Base-by-base conservation (phyloP, 78 protist species). In the Acrasis kona region DNA sequence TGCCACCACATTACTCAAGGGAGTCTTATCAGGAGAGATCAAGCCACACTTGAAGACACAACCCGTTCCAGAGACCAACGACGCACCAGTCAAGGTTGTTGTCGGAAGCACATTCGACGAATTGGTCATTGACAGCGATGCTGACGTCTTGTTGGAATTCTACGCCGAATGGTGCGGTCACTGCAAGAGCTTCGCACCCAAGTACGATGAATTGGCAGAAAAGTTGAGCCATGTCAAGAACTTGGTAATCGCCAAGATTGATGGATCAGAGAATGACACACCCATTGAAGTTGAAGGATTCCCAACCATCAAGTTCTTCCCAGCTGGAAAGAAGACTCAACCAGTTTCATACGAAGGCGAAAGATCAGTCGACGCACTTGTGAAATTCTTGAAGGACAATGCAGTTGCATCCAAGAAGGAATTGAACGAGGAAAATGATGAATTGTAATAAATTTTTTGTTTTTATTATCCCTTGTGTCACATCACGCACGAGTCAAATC, bases 121-220 rank as follows among this genome's bases (percentile, higher is more conserved):
- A 2, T 61, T 83, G 27, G 91, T 82, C 12, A 28, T 79, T 34
- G 93, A 91, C 29, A 2, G 58, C 1, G 40, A 74, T 68, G 85
- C 85, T 72, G 79, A 91, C 72, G 95, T 91, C 8, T 31, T 91
- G 39, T 77, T 91, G 29, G 95, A 91, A 72, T 86, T 91, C 67
- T 91, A 88, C 66, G 92, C 95, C 19, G 92, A 91, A 71, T 81
- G 81, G 82, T 81, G 85, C 65, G 85, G 85, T 10, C 85, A 81
- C 65, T 81, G 85, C 80, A 73, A 81, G 64, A n/a, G 31, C 30
- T 74, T 81, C n/a, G 85, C 67, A 12, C 85, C 85, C 27, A 81
- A 35, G 38, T 81, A 81, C 74, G 70, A 81, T 3, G 74, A 81
- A 39, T 77, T 81, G 6, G 85, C 78, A 1, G 7, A 67, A 30